Evolutionary conservation across 2,329 filamentous ascomycete species (phyloP).

Genomic region (Thielaviopsis ethacetica): DNA sequence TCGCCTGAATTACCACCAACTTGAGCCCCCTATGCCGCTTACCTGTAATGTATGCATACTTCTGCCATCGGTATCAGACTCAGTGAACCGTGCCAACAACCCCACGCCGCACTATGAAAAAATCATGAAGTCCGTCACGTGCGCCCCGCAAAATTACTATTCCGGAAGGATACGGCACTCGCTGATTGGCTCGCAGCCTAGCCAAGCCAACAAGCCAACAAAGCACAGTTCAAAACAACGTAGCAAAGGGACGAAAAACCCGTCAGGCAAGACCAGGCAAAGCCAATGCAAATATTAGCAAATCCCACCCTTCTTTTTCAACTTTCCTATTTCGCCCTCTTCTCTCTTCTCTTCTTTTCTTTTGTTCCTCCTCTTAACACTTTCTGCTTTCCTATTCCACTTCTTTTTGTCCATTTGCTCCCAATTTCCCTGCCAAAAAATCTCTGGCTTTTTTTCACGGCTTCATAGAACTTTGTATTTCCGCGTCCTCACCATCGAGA

Average conservation of each 20-base stretch:
- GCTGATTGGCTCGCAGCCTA: background rate
- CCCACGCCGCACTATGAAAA: background rate
- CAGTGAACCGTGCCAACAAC: background rate
- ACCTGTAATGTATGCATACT: background rate
- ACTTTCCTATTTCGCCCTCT: constrained; percentile 6
- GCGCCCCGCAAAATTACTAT: constrained; percentile 2
- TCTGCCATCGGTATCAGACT: background rate
- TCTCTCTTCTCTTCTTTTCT: background rate
- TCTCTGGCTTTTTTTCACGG: background rate
- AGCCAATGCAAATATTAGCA: background rate
- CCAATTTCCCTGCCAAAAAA: background rate
- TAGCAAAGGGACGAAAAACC: background rate
- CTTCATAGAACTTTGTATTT: constrained; percentile 2
- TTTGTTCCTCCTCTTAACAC: background rate
- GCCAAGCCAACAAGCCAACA: background rate
- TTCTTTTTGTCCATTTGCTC: background rate
- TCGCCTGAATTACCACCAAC: background rate
- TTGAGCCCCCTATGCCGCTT: background rate
- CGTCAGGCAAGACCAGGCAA: background rate
- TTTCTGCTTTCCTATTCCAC: constrained; percentile 1
- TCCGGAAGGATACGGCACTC: background rate
- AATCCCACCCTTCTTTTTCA: background rate
- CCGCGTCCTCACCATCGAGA: constrained; percentile 33
- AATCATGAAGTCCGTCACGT: background rate
- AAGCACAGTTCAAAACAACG: background rate